A percentile compares a stretch with the other conserved stretches of the same genome.
phyloP scores from a whole-genome alignment of 2,329 filamentous ascomycete genomes.

The Huntiella savannae region DNA sequence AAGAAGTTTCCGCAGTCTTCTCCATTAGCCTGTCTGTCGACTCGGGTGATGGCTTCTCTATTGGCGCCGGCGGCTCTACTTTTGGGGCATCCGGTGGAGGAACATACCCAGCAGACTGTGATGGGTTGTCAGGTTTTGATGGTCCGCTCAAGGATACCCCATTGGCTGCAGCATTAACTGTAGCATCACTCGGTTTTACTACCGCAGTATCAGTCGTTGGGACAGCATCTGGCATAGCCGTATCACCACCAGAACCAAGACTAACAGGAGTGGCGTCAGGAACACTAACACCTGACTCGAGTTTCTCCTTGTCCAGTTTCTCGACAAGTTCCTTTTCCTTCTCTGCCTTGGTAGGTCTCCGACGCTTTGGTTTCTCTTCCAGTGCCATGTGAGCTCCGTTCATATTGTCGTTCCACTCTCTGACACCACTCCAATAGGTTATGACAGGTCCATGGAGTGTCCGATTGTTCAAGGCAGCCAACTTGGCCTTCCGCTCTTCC shows the following conservation, averaged over 20 bases:
- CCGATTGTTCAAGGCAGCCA: slow-evolving; percentile 74
- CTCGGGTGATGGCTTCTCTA: not conserved
- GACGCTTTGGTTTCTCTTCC: slow-evolving; percentile 40
- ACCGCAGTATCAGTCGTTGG: not conserved
- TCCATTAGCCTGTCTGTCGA: not conserved
- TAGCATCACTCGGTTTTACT: not conserved
- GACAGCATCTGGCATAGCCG: not conserved
- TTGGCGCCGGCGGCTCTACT: not conserved
- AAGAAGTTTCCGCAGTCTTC: too few species aligned
- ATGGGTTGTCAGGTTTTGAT: too few species aligned
- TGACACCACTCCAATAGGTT: slow-evolving; percentile 83
- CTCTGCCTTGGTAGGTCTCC: slow-evolving; percentile 24
- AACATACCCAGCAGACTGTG: too few species aligned
- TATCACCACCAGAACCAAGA: not conserved
- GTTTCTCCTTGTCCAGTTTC: slow-evolving; percentile 12
- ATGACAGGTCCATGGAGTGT: slow-evolving; percentile 78
- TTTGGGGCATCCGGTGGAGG: not conserved
- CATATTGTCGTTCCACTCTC: slow-evolving; percentile 57
- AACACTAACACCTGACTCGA: slow-evolving; percentile 9
- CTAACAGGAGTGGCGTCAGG: slow-evolving; percentile 6
- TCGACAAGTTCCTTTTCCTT: slow-evolving; percentile 15
- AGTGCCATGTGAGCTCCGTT: slow-evolving; percentile 47
- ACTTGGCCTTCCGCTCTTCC: slow-evolving; percentile 61
- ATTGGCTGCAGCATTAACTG: not conserved
- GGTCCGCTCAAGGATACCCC: too few species aligned